A percentile compares a stretch with the other conserved stretches of the same genome.
Conservation (phyloP, 169 alveolate genomes). For the Plasmodium gallinaceum region DNA sequence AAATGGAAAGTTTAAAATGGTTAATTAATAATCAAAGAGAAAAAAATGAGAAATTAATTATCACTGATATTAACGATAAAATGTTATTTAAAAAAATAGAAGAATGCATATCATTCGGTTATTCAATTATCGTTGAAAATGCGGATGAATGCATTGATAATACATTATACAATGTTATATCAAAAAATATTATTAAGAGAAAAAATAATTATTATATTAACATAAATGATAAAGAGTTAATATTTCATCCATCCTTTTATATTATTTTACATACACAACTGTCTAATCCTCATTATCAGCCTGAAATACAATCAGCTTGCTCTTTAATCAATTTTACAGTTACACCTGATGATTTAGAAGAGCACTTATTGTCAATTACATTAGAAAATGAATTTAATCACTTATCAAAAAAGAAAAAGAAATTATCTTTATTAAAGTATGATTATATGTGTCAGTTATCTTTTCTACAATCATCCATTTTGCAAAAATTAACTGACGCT, state of each 20-base stretch:
- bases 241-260: conserved; percentile 90
- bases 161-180: conserved; percentile 94
- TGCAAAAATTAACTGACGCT: conserved; percentile 93
- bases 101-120: conserved; percentile 90
- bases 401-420: conserved; percentile 91
- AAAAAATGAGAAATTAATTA: conserved; percentile 88
- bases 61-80: conserved; percentile 84
- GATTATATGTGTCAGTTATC: conserved; percentile 94
- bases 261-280: conserved; percentile 95
- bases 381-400: conserved; percentile 96
- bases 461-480: conserved; percentile 93
- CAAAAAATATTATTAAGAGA: conserved; percentile 93
- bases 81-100: conserved; percentile 87
- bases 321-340: conserved; percentile 96
- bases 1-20: conserved; percentile 97
- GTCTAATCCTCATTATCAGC: conserved; percentile 97
- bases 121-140: conserved; percentile 95
- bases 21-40: conserved; percentile 93
- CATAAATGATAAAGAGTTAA: conserved; percentile 94
- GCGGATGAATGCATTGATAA: conserved; percentile 95
- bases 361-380: conserved; percentile 94
- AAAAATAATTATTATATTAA: conserved; percentile 91
- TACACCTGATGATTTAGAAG: conserved; percentile 94
- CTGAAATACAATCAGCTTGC: conserved; percentile 96
- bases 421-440: conserved; percentile 95